phyloP scores from a whole-genome alignment of 129 eudicot genomes.

The Glebionis coronaria region DNA sequence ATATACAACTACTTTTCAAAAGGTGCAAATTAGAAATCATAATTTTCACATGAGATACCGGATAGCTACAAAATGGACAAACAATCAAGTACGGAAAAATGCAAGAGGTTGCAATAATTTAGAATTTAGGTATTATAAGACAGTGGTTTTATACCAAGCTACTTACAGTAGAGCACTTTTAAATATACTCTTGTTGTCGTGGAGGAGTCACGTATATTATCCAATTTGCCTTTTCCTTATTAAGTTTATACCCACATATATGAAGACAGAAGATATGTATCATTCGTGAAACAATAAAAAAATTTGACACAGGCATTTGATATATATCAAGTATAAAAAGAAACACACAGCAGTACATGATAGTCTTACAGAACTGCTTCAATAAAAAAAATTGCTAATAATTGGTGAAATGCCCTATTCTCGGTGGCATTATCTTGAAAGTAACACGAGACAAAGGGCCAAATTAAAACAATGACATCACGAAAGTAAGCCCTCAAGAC shows the following conservation, averaged over 20 bases:
- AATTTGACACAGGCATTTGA: neutral
- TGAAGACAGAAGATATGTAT: slow-evolving; percentile 3
- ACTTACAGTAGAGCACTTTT: neutral
- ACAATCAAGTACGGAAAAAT: neutral
- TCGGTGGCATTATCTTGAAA: too few relatives aligned
- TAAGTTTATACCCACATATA: neutral
- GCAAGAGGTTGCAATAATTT: neutral
- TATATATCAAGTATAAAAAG: too few relatives aligned
- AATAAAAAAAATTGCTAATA: too few relatives aligned
- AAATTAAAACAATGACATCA: too few relatives aligned
- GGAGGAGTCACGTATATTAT: neutral
- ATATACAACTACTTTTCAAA: neutral
- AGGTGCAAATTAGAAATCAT: neutral
- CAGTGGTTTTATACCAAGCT: neutral
- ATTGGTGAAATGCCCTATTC: too few relatives aligned
- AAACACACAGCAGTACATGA: too few relatives aligned
- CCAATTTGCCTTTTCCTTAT: neutral
- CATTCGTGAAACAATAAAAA: neutral
- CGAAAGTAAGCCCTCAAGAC: too few relatives aligned
- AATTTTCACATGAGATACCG: neutral
- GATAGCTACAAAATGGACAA: neutral
- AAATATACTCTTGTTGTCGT: neutral
- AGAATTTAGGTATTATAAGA: neutral
- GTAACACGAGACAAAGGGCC: too few relatives aligned
- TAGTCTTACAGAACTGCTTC: too few relatives aligned